phyloP scores from a whole-genome alignment of 75 land plant genomes.

The Picea sitchensis region DNA sequence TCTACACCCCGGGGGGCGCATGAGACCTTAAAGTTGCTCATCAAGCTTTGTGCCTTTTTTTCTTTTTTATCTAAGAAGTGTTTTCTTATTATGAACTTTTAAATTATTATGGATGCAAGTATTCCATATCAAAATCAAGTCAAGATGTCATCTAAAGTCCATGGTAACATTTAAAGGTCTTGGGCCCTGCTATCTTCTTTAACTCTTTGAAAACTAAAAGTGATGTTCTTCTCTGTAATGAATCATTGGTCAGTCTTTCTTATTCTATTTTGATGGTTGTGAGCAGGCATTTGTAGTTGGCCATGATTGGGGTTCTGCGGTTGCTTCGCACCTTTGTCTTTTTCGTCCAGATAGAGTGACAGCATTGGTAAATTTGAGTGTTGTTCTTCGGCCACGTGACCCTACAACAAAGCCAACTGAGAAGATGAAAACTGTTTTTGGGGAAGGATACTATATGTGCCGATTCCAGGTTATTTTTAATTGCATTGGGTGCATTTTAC shows the following conservation, averaged over 20 bases:
- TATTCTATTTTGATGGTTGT: conserved; percentile 2
- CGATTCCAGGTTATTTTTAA: conserved; percentile 30
- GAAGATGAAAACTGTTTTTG: conserved; percentile 6
- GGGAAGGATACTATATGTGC: conserved; percentile 36
- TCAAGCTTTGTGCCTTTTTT: background rate
- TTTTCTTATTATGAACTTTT: background rate
- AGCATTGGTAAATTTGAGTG: conserved; percentile 38
- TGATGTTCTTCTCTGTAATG: background rate
- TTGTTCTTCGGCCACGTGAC: conserved; percentile 22
- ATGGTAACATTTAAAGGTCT: background rate
- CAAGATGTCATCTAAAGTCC: background rate
- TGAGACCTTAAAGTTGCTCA: background rate
- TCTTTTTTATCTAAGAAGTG: background rate
- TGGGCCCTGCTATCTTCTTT: background rate
- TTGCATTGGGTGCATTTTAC: background rate
- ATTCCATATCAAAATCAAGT: background rate
- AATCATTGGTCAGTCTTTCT: background rate
- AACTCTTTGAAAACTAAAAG: background rate
- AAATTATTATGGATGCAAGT: background rate
- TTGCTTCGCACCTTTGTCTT: conserved; percentile 24
- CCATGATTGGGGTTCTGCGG: conserved; percentile 27
- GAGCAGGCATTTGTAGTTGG: conserved; percentile 31
- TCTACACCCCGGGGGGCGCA: background rate
- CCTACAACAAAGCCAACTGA: conserved; percentile 20
- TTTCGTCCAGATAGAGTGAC: conserved; percentile 39